Base-by-base conservation (phyloP, 2,329 filamentous ascomycete genomes). In the Purpureocillium takamizusanense region DNA sequence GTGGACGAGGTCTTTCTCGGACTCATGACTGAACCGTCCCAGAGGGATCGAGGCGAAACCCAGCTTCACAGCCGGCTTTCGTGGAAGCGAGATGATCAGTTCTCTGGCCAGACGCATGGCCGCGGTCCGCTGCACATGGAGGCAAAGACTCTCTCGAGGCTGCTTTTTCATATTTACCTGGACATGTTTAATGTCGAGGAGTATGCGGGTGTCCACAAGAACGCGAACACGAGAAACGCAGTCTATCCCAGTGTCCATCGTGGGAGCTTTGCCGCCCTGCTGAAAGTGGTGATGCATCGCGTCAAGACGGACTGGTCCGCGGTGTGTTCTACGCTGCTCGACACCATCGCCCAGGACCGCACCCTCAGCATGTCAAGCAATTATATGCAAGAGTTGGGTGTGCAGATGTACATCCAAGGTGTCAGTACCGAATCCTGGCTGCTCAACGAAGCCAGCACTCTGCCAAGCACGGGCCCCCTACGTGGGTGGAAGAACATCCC, bases 111-210 rank as follows among this genome's bases (percentile, higher is more conserved):
- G 14, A 23, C 35, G 2, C 33, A 23, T 14, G 44, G 39, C n/a
- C 43, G 50, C 32, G 43, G 46, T 14, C 47, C 46, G 23, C 37
- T 65, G 4, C 44, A 46, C 17, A 54, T 70, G 12, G 59, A 65
- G 1, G 47, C 60, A 1, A 44, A 56, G 3, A 51, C 60, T 8
- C 52, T 76, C 1, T 60, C 60, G 2, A 44, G 44, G 3, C 43
- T 66, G 9, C 43, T 73, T 2, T 62, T 66, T 37, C 41, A 55
- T 4, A 45, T 70, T 2, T 74, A 72, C 46, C 45, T 57, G 11
- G 47, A 59, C 7, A 69, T 75, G 60, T 72, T 75, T 34, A 37
- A 51, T 15, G 35, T 53, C 16, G 69, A 72, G 10, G 21, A 10
- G 6, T 25, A 25, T 10, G 21, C 21, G 21, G 10, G 6, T 25